Evolutionary conservation across 768 basidiomycete genomes (phyloP).

Genomic region (Mrakia gelida): DNA sequence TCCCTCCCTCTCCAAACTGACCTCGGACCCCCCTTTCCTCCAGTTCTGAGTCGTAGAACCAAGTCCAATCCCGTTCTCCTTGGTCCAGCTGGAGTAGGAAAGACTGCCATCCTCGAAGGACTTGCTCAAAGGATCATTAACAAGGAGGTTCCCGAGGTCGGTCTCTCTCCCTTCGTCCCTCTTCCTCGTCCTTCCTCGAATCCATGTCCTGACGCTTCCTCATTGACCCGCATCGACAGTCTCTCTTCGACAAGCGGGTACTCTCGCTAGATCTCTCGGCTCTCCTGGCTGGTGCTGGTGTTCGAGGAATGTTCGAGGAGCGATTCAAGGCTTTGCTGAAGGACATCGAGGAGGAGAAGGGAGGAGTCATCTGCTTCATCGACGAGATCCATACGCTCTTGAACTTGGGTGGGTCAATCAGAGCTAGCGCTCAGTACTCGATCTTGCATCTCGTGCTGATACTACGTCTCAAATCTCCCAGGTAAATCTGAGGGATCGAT

Average conservation of each 20-base stretch:
- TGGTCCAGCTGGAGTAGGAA: slow-evolving; percentile 84
- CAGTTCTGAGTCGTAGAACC: slow-evolving; percentile 71
- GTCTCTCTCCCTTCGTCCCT: background rate
- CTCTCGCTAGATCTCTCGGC: slow-evolving; percentile 77
- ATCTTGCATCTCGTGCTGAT: background rate
- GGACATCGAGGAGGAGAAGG: slow-evolving; percentile 73
- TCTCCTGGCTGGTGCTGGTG: slow-evolving; percentile 82
- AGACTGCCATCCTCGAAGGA: slow-evolving; percentile 88
- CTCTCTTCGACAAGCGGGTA: slow-evolving; percentile 79
- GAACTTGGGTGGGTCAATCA: slow-evolving; percentile 53
- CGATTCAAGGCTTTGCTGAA: slow-evolving; percentile 85
- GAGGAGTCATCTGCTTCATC: slow-evolving; percentile 85
- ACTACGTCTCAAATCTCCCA: background rate
- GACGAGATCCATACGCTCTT: slow-evolving; percentile 87
- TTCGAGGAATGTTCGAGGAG: slow-evolving; percentile 88
- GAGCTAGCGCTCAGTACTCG: background rate
- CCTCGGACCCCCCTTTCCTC: background rate
- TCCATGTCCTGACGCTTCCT: background rate
- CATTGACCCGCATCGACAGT: slow-evolving; percentile 48
- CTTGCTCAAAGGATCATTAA: slow-evolving; percentile 79
- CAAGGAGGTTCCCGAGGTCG: slow-evolving; percentile 84
- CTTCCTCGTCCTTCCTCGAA: background rate
- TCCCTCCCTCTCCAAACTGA: background rate
- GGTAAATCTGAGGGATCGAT: slow-evolving; percentile 89
- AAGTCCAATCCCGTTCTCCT: slow-evolving; percentile 64